Percentiles rank a stretch among this genome's conserved stretches.
These are phyloP conservation scores for Penicillium paneum DNA, from an alignment of 2,329 filamentous ascomycete species.

Conservation along the genomic window DNA sequence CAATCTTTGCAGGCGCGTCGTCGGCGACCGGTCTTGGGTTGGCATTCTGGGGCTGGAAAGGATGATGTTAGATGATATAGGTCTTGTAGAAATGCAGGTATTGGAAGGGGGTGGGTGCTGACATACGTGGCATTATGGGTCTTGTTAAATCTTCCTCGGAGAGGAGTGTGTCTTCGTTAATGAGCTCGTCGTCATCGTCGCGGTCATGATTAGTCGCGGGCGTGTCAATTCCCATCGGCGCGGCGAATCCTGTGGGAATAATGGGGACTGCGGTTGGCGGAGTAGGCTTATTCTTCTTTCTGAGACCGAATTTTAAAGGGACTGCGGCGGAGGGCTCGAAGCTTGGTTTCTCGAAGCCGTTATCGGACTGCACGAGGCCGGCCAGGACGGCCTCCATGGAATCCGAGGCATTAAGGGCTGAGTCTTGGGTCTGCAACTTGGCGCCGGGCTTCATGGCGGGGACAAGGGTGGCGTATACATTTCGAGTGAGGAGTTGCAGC, in stretches of 20 bases:
- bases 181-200: constrained; percentile 73
- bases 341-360: constrained; percentile 71
- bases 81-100: neutral
- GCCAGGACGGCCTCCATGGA: constrained; percentile 27
- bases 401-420: constrained; percentile 48
- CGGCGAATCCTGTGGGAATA: constrained; percentile 38
- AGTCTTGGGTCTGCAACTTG: constrained; percentile 61
- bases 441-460: constrained; percentile 68
- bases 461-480: constrained; percentile 67
- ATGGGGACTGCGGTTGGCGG: constrained; percentile 19
- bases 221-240: constrained; percentile 32
- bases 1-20: constrained; percentile 97
- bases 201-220: constrained; percentile 45
- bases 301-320: constrained; percentile 62
- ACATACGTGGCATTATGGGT: constrained; percentile 77
- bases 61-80: constrained; percentile 9
- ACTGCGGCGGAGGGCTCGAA: constrained; percentile 56
- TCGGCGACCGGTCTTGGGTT: constrained; percentile 73
- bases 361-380: constrained; percentile 21
- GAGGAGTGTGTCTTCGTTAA: constrained; percentile 85
- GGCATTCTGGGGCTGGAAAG: constrained; percentile 71
- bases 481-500: constrained; percentile 61
- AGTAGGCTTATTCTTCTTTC: constrained; percentile 50
- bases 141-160: constrained; percentile 78
- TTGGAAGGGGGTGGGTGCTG: neutral